phyloP scores from a whole-genome alignment of 257 asterid species.

The Cordia subcordata region DNA sequence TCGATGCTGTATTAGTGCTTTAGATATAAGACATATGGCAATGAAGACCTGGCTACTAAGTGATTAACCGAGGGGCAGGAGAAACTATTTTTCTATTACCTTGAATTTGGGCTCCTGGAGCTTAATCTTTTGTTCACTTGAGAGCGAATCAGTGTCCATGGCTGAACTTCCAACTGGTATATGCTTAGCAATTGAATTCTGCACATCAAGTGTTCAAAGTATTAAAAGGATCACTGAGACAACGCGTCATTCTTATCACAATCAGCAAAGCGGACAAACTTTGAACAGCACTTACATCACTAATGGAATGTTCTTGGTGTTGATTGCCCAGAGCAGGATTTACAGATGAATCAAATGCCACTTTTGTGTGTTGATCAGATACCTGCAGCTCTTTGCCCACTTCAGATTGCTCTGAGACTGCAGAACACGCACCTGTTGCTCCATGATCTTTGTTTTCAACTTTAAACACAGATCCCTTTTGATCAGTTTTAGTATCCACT shows the following conservation, averaged over 20 bases:
- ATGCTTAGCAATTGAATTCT: neutral
- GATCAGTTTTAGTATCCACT: slow-evolving; percentile 16
- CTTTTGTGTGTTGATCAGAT: slow-evolving; percentile 5
- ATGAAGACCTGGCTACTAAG: too few relatives aligned
- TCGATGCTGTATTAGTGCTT: too few relatives aligned
- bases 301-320: slow-evolving; percentile 15
- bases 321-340: slow-evolving; percentile 23
- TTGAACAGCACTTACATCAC: slow-evolving; percentile 29
- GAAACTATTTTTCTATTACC: neutral
- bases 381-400: slow-evolving; percentile 17
- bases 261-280: neutral
- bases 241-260: neutral
- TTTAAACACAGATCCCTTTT: slow-evolving; percentile 18
- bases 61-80: too few relatives aligned
- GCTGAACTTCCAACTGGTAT: neutral
- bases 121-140: neutral
- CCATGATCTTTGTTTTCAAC: slow-evolving; percentile 14
- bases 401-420: slow-evolving; percentile 19
- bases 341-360: slow-evolving; percentile 22
- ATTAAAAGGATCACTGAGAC: neutral
- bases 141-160: neutral
- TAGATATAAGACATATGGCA: too few relatives aligned
- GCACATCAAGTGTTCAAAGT: neutral
- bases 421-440: slow-evolving; percentile 19
- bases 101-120: neutral